Evolutionary conservation across 768 basidiomycete species (phyloP), one percentile per base, ranked within the genome.

Genomic region (Tricholoma sp.): DNA sequence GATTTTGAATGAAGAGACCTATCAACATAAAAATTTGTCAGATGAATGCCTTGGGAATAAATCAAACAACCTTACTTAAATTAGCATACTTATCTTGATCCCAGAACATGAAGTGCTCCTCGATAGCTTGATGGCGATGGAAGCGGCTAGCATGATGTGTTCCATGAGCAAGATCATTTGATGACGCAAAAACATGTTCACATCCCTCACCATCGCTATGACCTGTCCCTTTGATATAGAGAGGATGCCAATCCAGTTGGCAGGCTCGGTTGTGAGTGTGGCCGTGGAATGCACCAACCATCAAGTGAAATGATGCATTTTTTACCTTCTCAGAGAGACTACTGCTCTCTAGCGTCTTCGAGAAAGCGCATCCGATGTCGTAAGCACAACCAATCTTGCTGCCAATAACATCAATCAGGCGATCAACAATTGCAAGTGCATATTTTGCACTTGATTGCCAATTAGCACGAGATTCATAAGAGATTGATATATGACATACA

Each of bases 351-450:
- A 71, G 17, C 6, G 69, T 71, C n/a, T 33, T 65, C 6, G 20
- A 17, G 50, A 70, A 68, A 6, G 54, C 29, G 50, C 70, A 70
- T 3, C 68, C 64, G 33, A 71, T 68, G 57, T 68, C 64, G 50
- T 67, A 69, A 20, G 53, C 55, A 34, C 42, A 15, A 33, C 58
- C 47, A 45, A 56, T 33, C 12, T 48, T 24, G 6, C 36, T 7
- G n/a, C 53, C 52, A n/a, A 60, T 33, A 15, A 57, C 31, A 5
- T 52, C 52, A 20, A 64, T 45, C 9, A 62, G 41, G 29, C 41
- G 20, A 20, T 57, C 31, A 9, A 61, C 31, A 4, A 59, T 53
- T 11, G 61, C 63, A 10, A 64, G 57, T 3, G 50, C 33, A 42
- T 64, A 66, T 34, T 64, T 60, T 29, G 59, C 57, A 15, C 63